These are phyloP conservation scores for Venturiaceae sp. DNA, from an alignment of 2,329 filamentous ascomycete species.

Conservation along the genomic window DNA sequence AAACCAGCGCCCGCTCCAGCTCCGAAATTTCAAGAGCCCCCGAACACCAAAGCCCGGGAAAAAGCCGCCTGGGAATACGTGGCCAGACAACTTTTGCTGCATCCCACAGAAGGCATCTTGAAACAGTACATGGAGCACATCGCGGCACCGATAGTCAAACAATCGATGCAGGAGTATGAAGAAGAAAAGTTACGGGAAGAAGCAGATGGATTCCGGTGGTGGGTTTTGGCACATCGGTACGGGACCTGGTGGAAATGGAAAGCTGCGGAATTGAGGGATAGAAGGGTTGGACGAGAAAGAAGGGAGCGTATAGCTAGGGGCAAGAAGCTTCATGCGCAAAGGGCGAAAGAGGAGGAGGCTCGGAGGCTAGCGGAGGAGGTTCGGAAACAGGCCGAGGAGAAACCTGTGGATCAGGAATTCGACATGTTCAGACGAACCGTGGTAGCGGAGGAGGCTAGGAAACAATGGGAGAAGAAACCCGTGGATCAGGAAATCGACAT, in stretches of 20 bases:
- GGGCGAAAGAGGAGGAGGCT: background rate
- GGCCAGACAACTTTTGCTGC: background rate
- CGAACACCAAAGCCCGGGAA: background rate
- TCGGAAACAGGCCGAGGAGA: background rate
- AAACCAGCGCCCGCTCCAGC: background rate
- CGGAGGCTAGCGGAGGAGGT: background rate
- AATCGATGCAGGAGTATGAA: background rate
- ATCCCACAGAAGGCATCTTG: background rate
- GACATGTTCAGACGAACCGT: background rate
- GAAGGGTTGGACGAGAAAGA: background rate
- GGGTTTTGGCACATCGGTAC: background rate
- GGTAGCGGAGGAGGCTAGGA: background rate
- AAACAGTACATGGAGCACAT: constrained; percentile 6
- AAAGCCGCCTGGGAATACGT: background rate
- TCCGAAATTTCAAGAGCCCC: background rate
- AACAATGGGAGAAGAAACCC: too few relatives aligned
- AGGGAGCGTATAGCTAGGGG: background rate
- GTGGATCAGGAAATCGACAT: background rate
- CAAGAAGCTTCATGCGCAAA: background rate
- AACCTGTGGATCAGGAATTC: background rate
- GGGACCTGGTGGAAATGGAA: background rate
- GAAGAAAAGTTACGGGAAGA: background rate
- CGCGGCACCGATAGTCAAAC: background rate
- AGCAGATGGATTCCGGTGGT: background rate
- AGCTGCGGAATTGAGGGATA: background rate